Percentiles rank a stretch among this genome's conserved stretches.
phyloP scores from a whole-genome alignment of 441 rosid genomes.

The California macrophylla region DNA sequence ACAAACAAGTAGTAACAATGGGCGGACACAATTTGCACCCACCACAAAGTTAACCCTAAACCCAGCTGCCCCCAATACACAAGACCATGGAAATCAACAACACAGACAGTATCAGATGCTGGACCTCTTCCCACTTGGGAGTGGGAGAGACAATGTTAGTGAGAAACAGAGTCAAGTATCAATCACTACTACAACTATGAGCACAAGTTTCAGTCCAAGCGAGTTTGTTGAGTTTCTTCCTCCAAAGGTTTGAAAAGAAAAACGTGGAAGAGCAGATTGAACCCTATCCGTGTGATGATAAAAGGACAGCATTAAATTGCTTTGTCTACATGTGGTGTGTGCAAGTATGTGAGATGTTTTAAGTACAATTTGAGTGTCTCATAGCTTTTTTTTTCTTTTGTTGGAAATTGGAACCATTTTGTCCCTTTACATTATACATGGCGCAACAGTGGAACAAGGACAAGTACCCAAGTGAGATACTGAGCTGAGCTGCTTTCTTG shows the following conservation, averaged over 20 bases:
- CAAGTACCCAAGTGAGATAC: conserved; percentile 17
- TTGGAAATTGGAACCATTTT: conserved; percentile 32
- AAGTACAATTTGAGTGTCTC: conserved; percentile 4
- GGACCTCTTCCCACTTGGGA: conserved; percentile 44
- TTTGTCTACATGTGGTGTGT: conserved; percentile 8
- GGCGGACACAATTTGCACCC: conserved; percentile 20
- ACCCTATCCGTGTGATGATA: conserved; percentile 35
- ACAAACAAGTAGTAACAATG: conserved; percentile 17
- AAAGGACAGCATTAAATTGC: conserved; percentile 23
- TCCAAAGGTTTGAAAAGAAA: conserved; percentile 33
- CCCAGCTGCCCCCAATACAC: neutral
- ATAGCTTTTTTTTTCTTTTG: conserved; percentile 27
- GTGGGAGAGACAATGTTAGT: conserved; percentile 11
- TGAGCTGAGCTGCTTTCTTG: conserved; percentile 12
- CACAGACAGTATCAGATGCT: conserved; percentile 36
- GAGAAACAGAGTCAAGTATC: conserved; percentile 19
- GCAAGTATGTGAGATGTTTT: conserved; percentile 21
- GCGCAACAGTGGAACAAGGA: conserved; percentile 30
- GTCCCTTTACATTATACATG: conserved; percentile 26
- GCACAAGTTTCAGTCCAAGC: conserved; percentile 28
- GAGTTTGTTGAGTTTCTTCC: conserved; percentile 59
- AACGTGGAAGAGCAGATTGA: conserved; percentile 11
- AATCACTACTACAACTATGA: conserved; percentile 24
- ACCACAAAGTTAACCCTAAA: conserved; percentile 5
- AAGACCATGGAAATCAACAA: conserved; percentile 16